phyloP scores from a whole-genome alignment of 2,329 filamentous ascomycete species.

The Fusarium staphyleae region DNA sequence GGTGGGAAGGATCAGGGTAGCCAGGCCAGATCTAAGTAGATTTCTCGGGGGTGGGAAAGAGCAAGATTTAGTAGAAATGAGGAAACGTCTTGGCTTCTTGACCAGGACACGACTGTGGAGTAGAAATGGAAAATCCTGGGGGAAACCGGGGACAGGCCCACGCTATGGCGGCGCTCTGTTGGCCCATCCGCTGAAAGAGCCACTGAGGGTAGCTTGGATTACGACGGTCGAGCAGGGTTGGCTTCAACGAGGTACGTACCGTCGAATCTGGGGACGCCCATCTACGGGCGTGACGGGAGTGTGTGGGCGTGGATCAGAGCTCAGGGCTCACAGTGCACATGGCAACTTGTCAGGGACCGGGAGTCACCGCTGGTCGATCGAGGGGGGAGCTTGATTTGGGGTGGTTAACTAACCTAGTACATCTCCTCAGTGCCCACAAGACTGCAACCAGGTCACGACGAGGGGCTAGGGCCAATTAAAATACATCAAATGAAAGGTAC shows the following conservation, averaged over 20 bases:
- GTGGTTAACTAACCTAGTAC: too few relatives aligned
- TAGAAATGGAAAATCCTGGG: constrained; percentile 42
- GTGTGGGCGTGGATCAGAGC: constrained; percentile 1
- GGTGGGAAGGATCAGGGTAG: constrained; percentile 22
- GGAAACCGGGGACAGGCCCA: constrained; percentile 34
- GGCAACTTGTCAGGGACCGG: constrained; percentile 10
- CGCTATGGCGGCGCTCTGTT: constrained; percentile 25
- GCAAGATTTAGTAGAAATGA: constrained; percentile 39
- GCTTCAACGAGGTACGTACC: constrained; percentile 13
- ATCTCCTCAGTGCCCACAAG: too few relatives aligned
- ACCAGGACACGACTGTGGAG: constrained; percentile 36
- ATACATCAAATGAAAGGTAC: too few relatives aligned
- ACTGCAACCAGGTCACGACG: too few relatives aligned
- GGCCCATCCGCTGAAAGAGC: constrained; percentile 6
- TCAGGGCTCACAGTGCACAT: constrained; percentile 31
- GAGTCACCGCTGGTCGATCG: neutral
- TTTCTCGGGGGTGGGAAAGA: constrained; percentile 31
- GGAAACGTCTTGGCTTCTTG: constrained; percentile 29
- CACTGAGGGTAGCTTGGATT: constrained; percentile 10
- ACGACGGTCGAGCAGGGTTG: constrained; percentile 2
- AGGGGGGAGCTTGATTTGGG: neutral
- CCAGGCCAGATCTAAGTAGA: constrained; percentile 22
- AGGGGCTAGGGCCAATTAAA: too few relatives aligned
- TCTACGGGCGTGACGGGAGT: constrained; percentile 5
- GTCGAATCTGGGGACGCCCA: constrained; percentile 16